Evolutionary conservation across 495 filamentous ascomycete species (phyloP).

Genomic region (Podospora pseudopauciseta): DNA sequence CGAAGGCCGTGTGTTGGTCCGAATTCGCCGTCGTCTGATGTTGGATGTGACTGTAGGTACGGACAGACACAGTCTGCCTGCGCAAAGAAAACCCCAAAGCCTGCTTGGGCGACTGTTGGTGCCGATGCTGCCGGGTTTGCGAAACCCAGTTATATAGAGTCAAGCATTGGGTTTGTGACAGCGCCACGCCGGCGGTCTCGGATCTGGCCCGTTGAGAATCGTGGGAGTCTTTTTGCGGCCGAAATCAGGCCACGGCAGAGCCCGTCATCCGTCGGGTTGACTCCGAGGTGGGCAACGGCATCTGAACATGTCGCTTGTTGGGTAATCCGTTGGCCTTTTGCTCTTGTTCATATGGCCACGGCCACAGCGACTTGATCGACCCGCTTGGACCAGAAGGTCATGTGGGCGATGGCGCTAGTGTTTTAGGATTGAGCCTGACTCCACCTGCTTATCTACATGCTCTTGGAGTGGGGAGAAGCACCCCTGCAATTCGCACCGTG

Average conservation of each 20-base stretch:
- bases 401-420: slow-evolving; percentile 28
- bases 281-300: background rate
- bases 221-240: background rate
- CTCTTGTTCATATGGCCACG: no score
- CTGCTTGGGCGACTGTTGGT: no score
- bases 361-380: background rate
- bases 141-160: background rate
- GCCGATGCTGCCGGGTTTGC: no score
- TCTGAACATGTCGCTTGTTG: background rate
- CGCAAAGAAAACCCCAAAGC: no score
- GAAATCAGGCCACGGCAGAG: background rate
- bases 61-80: no score
- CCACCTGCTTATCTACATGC: background rate
- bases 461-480: background rate
- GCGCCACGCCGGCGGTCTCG: background rate
- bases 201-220: background rate
- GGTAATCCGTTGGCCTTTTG: background rate
- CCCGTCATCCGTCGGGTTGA: background rate
- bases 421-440: slow-evolving; percentile 29
- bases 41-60: background rate
- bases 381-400: background rate
- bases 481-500: background rate
- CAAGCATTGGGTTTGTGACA: background rate
- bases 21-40: background rate
- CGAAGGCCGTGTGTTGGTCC: background rate